Percentiles rank a stretch among this genome's conserved stretches.
Evolutionary conservation across 441 rosid species (phyloP).

Genomic region (Brassica hybrid): DNA sequence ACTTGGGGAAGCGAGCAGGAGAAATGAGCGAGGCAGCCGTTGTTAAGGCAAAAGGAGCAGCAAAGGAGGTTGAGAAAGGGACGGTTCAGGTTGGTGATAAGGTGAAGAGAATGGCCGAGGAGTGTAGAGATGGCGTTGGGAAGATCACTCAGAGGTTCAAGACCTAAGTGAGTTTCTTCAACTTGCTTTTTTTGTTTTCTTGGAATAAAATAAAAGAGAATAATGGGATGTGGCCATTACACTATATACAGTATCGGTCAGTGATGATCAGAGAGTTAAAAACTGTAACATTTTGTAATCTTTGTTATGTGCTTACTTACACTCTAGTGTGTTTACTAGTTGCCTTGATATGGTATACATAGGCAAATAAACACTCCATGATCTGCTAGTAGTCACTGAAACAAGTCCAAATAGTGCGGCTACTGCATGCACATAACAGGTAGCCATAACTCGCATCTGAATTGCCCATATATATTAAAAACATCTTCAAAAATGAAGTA

Average conservation of each 20-base stretch:
- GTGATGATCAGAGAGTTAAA: slow-evolving; percentile 14
- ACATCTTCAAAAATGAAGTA: too few species aligned
- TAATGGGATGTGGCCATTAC: slow-evolving; percentile 39
- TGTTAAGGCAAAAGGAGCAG: slow-evolving; percentile 44
- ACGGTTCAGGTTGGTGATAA: slow-evolving; percentile 52
- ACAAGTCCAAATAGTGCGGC: background rate
- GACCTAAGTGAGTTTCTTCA: slow-evolving; percentile 11
- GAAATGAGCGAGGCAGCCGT: slow-evolving; percentile 53
- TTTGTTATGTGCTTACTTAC: slow-evolving; percentile 22
- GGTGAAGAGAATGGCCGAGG: slow-evolving; percentile 72
- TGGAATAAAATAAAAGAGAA: slow-evolving; percentile 21
- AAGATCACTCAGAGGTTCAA: slow-evolving; percentile 87
- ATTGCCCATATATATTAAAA: too few species aligned
- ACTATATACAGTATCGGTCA: slow-evolving; percentile 30
- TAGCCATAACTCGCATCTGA: too few species aligned
- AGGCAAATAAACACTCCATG: background rate
- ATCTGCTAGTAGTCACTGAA: background rate
- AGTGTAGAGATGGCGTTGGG: slow-evolving; percentile 86
- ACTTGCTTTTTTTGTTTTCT: background rate
- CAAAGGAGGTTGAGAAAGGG: slow-evolving; percentile 61
- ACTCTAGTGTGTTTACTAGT: background rate
- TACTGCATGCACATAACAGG: background rate
- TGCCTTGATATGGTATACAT: background rate
- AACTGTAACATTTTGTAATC: slow-evolving; percentile 42
- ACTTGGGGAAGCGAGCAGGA: slow-evolving; percentile 45